Conservation (phyloP, 805 yeast genomes). For the Candida stauntonica region DNA sequence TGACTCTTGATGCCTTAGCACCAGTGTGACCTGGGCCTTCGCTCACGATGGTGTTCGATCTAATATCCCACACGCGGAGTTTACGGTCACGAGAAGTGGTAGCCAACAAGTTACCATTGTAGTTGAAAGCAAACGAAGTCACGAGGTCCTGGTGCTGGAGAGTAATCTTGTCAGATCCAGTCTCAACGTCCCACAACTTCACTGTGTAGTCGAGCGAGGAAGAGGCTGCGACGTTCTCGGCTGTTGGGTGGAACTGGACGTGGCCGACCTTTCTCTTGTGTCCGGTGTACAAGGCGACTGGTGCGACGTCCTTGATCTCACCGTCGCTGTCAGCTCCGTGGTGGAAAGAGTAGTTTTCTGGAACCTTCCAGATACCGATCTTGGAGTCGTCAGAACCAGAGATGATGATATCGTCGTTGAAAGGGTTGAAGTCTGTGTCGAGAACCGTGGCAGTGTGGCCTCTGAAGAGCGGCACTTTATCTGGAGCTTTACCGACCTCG, state of each 20-base stretch:
- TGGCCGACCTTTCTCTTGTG: conserved; percentile 94
- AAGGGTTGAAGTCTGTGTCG: conserved; percentile 95
- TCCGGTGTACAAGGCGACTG: conserved; percentile 69
- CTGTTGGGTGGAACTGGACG: conserved; percentile 84
- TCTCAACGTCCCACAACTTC: conserved; percentile 83
- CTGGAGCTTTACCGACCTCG: conserved; percentile 92
- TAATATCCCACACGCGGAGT: conserved; percentile 87
- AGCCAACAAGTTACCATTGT: conserved; percentile 81
- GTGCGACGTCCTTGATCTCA: conserved; percentile 62
- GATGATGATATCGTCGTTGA: conserved; percentile 67
- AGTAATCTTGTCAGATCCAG: conserved; percentile 66
- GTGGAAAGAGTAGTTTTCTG: conserved; percentile 72
- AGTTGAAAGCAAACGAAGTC: conserved; percentile 88
- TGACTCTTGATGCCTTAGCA: conserved; percentile 83
- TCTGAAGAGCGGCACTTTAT: conserved; percentile 85
- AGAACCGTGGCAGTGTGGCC: conserved; percentile 95
- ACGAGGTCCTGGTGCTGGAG: conserved; percentile 86
- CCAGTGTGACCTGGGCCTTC: conserved; percentile 92
- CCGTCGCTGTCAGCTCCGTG: conserved; percentile 51
- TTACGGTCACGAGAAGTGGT: conserved; percentile 89
- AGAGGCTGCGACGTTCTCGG: conserved; percentile 81
- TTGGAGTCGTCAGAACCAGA: conserved; percentile 82
- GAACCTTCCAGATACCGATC: conserved; percentile 84
- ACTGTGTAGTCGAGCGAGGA: conserved; percentile 88
- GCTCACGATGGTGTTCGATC: conserved; percentile 64